phyloP scores from a whole-genome alignment of 2,329 filamentous ascomycete genomes.

The Pseudovirgaria hyperparasitica region DNA sequence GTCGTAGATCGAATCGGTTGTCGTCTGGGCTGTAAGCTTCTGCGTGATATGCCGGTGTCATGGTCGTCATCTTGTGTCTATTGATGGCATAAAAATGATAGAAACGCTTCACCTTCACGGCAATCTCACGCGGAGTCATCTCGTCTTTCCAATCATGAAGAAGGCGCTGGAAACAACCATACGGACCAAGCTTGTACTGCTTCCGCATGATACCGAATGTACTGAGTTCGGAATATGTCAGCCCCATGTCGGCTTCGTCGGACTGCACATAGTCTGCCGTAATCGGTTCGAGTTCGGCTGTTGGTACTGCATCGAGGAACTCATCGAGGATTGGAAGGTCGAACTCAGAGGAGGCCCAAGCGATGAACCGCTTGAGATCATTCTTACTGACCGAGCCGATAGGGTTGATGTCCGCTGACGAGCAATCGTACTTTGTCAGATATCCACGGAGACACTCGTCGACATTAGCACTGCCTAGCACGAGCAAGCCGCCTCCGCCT shows the following conservation, averaged over 20 bases:
- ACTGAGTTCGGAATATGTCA: constrained; percentile 38
- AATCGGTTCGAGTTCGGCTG: constrained; percentile 47
- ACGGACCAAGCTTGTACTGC: constrained; percentile 40
- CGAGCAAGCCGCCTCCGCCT: constrained; percentile 47
- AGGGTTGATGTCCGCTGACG: constrained; percentile 40
- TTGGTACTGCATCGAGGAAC: constrained; percentile 43
- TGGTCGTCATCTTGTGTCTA: constrained; percentile 50
- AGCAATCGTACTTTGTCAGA: constrained; percentile 60
- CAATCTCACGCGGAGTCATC: constrained; percentile 29
- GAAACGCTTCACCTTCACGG: constrained; percentile 34
- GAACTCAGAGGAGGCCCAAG: constrained; percentile 41
- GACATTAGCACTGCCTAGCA: constrained; percentile 57
- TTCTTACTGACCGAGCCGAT: constrained; percentile 51
- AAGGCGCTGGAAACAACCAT: constrained; percentile 41
- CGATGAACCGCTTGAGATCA: constrained; percentile 60
- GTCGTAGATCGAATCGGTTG: constrained; percentile 44
- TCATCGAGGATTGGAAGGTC: constrained; percentile 50
- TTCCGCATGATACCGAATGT: constrained; percentile 43
- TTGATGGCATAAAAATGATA: constrained; percentile 42
- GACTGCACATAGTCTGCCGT: constrained; percentile 47
- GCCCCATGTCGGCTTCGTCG: constrained; percentile 42
- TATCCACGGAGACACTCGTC: constrained; percentile 40
- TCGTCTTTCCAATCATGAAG: constrained; percentile 36
- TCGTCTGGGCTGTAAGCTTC: constrained; percentile 42
- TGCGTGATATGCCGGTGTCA: constrained; percentile 46